These are phyloP conservation scores for Fusarium poae DNA, from an alignment of 2,329 filamentous ascomycete genomes.

Conservation along the genomic window DNA sequence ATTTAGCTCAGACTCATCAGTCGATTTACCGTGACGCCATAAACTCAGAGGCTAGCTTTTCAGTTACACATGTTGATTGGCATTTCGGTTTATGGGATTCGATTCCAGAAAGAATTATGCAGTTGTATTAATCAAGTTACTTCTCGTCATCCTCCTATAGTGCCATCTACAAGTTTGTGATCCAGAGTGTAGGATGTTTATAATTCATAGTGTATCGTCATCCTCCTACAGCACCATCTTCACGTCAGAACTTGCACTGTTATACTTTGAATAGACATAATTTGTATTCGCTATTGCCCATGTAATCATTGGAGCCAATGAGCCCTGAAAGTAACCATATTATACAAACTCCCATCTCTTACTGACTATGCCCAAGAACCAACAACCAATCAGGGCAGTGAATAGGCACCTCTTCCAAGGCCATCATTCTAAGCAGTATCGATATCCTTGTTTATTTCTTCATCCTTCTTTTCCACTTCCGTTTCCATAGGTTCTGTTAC, in stretches of 20 bases:
- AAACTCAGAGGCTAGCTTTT: too few species aligned
- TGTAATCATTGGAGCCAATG: constrained; percentile 32
- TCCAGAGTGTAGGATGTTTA: too few species aligned
- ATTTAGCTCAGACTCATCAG: too few species aligned
- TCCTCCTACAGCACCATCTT: too few species aligned
- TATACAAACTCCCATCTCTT: constrained; percentile 41
- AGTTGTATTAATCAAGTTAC: constrained; percentile 15
- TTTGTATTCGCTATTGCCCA: constrained; percentile 24
- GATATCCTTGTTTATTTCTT: constrained; percentile 17
- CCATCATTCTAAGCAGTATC: neutral
- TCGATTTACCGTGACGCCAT: too few species aligned
- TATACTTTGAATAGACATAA: neutral
- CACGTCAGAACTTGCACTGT: too few species aligned
- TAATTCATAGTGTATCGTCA: too few species aligned
- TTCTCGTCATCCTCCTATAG: neutral
- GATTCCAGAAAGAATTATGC: neutral
- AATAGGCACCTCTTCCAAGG: neutral
- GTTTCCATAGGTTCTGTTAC: constrained; percentile 6
- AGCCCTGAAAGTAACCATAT: constrained; percentile 11
- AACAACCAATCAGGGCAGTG: too few species aligned
- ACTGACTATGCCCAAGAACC: neutral
- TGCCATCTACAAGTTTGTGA: neutral
- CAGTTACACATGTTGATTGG: too few species aligned
- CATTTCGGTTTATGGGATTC: too few species aligned
- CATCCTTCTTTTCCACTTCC: constrained; percentile 26